Base-by-base conservation (phyloP, 139 green algal genomes). In the Chlorella sp. region DNA sequence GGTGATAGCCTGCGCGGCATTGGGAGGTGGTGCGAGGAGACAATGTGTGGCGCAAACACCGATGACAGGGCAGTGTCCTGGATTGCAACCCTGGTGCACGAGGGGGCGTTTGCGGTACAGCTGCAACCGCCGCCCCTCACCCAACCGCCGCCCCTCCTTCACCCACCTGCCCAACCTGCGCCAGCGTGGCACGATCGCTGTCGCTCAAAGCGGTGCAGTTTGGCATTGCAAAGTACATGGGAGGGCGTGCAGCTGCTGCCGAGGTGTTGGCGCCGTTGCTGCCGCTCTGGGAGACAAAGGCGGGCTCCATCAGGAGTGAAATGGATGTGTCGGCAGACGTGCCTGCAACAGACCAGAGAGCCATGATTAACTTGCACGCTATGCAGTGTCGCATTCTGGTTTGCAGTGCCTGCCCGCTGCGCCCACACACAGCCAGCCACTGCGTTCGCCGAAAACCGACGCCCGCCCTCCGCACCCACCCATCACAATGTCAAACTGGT, bases 291-390 rank as follows among this genome's bases (percentile, higher is more conserved):
- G 64, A 30, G 9, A 94, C 81, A 40, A 94, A 92, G 43, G 88
- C 88, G 7, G 90, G 91, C 76, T 94, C 91, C 43, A 94, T 84
- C 20, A 94, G 72, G 13, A 92, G 81, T 0, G 80, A 89, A 48
- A 87, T 68, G n/a, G 83, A 78, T 28, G 88, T 84, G 51, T 46
- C 36, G 30, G 86, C 78, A 22, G 87, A 84, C 34, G 87, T 92
- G 44, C 82, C 82, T 86, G 82, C 72, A 69, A 28, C 41, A 46
- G 67, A 65, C 16, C 14, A 65, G 9, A 65, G 58, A n/a, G n/a
- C n/a, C n/a, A n/a, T n/a, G n/a, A n/a, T n/a, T n/a, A n/a, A n/a
- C n/a, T n/a, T n/a, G n/a, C n/a, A n/a, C n/a, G n/a, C n/a, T n/a
- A n/a, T n/a, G n/a, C n/a, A n/a, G n/a, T n/a, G n/a, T n/a, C n/a